These are phyloP conservation scores for Backusella tuberculispora DNA, from an alignment of 192 early-diverging fungal genomes.

Conservation along the genomic window DNA sequence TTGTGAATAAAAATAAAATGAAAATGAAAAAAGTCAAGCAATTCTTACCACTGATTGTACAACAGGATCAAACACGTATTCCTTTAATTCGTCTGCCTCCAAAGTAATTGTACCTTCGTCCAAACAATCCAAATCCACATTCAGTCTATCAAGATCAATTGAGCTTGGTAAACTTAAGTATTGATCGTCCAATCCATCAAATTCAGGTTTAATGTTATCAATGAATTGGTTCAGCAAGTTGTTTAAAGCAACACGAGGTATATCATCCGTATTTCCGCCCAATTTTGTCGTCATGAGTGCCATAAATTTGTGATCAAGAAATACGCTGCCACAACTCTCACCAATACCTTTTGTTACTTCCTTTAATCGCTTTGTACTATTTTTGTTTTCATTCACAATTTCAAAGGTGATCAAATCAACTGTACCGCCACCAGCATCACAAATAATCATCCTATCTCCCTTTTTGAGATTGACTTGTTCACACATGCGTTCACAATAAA, in stretches of 20 bases:
- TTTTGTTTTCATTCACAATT: conserved; percentile 30
- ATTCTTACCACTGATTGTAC: conserved; percentile 41
- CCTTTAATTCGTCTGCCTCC: conserved; percentile 41
- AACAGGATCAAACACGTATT: conserved; percentile 46
- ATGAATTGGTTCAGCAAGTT: conserved; percentile 48
- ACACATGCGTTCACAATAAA: conserved; percentile 52
- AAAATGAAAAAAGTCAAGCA: conserved; percentile 31
- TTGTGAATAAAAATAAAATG: conserved; percentile 1
- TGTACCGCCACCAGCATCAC: conserved; percentile 57
- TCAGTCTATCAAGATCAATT: conserved; percentile 38
- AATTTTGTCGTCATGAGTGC: conserved; percentile 44
- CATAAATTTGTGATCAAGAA: conserved; percentile 49
- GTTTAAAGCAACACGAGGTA: neutral
- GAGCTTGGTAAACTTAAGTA: conserved; percentile 48
- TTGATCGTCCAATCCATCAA: conserved; percentile 52
- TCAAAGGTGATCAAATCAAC: conserved; percentile 59
- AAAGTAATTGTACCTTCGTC: conserved; percentile 49
- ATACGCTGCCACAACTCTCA: conserved; percentile 51
- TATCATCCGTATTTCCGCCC: conserved; percentile 31
- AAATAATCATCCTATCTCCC: conserved; percentile 52
- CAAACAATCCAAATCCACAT: conserved; percentile 38
- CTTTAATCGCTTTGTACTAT: conserved; percentile 36
- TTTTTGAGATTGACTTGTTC: conserved; percentile 44
- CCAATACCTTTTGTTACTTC: conserved; percentile 53
- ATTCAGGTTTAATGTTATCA: conserved; percentile 51